Conservation (phyloP, 2,329 filamentous ascomycete species). For the Calonectria multiphialidica region DNA sequence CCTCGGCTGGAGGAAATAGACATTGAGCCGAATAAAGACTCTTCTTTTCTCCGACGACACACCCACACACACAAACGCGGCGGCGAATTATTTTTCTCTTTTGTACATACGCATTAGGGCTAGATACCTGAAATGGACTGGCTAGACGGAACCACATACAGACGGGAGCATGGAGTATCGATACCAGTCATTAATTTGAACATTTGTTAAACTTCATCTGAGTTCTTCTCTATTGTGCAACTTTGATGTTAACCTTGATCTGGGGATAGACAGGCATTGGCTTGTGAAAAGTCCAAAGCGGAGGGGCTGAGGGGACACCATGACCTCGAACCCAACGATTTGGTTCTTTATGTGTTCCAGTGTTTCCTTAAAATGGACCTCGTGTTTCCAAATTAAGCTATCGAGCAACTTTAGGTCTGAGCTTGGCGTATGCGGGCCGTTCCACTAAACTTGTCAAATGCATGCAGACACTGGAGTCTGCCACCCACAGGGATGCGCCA, state of each 20-base stretch:
- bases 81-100: slow-evolving; percentile 8
- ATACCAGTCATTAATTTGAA: slow-evolving; percentile 24
- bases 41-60: neutral
- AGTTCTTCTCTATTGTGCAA: neutral
- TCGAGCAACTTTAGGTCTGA: neutral
- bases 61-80: too few relatives aligned
- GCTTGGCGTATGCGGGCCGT: slow-evolving; percentile 5
- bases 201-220: slow-evolving; percentile 12
- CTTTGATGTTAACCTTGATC: neutral
- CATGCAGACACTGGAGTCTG: neutral
- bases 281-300: neutral
- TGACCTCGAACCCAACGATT: neutral
- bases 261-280: neutral
- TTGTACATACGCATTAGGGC: neutral
- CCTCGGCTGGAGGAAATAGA: slow-evolving; percentile 36
- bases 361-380: neutral
- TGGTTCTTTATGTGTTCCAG: neutral
- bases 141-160: slow-evolving; percentile 18
- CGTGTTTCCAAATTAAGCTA: neutral
- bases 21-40: neutral
- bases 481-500: neutral
- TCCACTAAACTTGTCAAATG: neutral
- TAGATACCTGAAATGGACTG: slow-evolving; percentile 1
- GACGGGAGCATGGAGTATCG: slow-evolving; percentile 25
- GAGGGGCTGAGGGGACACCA: neutral